A percentile compares a stretch with the other conserved stretches of the same genome.
Conservation (phyloP, 306 rosid genomes). For the Bauhinia variegata region DNA sequence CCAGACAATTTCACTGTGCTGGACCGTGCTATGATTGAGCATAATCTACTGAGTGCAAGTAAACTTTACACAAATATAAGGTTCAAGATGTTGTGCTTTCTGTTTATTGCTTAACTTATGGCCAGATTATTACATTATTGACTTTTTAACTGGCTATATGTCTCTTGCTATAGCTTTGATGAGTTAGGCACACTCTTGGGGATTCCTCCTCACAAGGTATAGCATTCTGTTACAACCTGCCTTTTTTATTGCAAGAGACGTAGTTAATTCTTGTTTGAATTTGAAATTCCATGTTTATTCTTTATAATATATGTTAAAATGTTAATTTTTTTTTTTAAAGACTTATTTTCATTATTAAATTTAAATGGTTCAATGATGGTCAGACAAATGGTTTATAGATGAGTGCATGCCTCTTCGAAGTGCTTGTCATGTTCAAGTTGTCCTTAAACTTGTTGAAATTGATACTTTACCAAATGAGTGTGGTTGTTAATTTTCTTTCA, state of each 20-base stretch:
- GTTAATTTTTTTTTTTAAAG: not conserved
- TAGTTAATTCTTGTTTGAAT: slow-evolving; percentile 10
- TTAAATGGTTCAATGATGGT: slow-evolving; percentile 27
- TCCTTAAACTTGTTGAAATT: slow-evolving; percentile 8
- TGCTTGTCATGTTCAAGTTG: too few relatives aligned
- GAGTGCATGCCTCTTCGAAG: slow-evolving; percentile 1
- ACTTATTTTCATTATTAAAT: slow-evolving; percentile 8
- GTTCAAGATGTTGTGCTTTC: slow-evolving; percentile 37
- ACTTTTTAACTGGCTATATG: not conserved
- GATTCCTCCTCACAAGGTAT: slow-evolving; percentile 92
- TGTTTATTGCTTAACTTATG: slow-evolving; percentile 24
- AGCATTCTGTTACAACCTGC: slow-evolving; percentile 7
- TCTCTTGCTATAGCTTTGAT: slow-evolving; percentile 64
- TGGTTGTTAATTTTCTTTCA: slow-evolving; percentile 40
- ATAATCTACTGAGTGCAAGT: slow-evolving; percentile 98
- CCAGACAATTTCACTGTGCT: slow-evolving; percentile 96
- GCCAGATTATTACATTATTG: slow-evolving; percentile 13
- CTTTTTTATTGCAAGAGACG: too few relatives aligned
- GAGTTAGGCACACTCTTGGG: slow-evolving; percentile 95
- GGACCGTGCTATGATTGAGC: slow-evolving; percentile 99
- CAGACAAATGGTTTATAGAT: not conserved
- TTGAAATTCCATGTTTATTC: slow-evolving; percentile 2
- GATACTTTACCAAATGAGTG: not conserved
- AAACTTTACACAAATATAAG: slow-evolving; percentile 95
- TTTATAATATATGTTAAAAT: not conserved